These are phyloP conservation scores for Apiotrichum mycotoxinovorans DNA, from an alignment of 1,284 basidiomycete genomes.

Conservation along the genomic window DNA sequence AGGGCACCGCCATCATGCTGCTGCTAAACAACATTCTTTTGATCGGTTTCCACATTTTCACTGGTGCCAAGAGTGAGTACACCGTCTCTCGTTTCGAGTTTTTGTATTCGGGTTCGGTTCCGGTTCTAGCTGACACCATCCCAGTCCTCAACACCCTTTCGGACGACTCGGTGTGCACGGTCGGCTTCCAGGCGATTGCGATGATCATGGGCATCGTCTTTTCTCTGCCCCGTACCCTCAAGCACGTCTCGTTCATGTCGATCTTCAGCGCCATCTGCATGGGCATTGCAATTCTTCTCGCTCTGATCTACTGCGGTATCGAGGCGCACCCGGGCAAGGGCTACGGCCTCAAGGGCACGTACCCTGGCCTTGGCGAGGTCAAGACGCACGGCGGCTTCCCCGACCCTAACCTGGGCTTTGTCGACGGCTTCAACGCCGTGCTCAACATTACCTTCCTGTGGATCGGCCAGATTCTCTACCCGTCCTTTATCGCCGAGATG, in stretches of 20 bases:
- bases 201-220: slow-evolving; percentile 52
- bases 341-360: slow-evolving; percentile 34
- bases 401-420: slow-evolving; percentile 55
- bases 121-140: too few species aligned
- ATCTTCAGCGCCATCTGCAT: slow-evolving; percentile 55
- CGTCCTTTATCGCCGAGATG: slow-evolving; percentile 53
- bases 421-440: slow-evolving; percentile 54
- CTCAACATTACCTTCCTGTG: slow-evolving; percentile 59
- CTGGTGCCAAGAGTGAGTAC: slow-evolving; percentile 41
- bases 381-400: slow-evolving; percentile 36
- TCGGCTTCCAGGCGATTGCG: slow-evolving; percentile 57
- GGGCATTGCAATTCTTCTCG: slow-evolving; percentile 58
- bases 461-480: slow-evolving; percentile 59
- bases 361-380: slow-evolving; percentile 37
- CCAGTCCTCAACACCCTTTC: slow-evolving; percentile 60
- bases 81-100: too few species aligned
- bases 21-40: slow-evolving; percentile 45
- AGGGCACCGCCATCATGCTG: slow-evolving; percentile 38
- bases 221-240: slow-evolving; percentile 57
- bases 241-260: slow-evolving; percentile 53
- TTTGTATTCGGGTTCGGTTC: background rate
- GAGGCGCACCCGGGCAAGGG: slow-evolving; percentile 49
- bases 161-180: slow-evolving; percentile 57
- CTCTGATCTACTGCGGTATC: slow-evolving; percentile 57
- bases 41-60: slow-evolving; percentile 50